These are phyloP conservation scores for Geosmithia flava DNA, from an alignment of 2,329 filamentous ascomycete species.

Conservation along the genomic window DNA sequence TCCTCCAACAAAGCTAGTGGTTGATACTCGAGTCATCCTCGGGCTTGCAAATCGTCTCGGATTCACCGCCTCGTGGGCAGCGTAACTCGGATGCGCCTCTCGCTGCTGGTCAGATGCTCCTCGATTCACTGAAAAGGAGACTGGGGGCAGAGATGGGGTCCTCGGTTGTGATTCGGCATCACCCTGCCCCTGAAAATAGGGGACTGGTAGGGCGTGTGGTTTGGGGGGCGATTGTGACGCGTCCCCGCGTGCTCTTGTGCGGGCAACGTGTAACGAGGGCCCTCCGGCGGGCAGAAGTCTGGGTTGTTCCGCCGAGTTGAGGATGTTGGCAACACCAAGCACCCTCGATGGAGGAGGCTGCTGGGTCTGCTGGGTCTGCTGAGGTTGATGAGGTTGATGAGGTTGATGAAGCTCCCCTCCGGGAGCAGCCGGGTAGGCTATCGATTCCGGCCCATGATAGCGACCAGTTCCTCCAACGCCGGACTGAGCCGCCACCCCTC, in stretches of 20 bases:
- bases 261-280: neutral
- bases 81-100: neutral
- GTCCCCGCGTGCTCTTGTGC: neutral
- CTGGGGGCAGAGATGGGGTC: neutral
- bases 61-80: neutral
- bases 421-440: neutral
- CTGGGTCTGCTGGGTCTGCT: too few species aligned
- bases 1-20: conserved; percentile 11
- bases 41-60: conserved; percentile 15
- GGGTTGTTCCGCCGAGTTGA: conserved; percentile 19
- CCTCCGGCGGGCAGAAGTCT: conserved; percentile 5
- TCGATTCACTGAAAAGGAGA: neutral
- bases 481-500: conserved; percentile 4
- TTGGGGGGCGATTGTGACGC: neutral
- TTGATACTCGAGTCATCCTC: conserved; percentile 14
- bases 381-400: too few species aligned
- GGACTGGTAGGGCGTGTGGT: neutral
- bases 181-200: neutral
- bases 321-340: conserved; percentile 23
- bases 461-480: neutral
- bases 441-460: neutral
- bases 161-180: neutral
- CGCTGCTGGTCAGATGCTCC: too few species aligned
- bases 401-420: conserved; percentile 4
- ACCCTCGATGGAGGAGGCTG: conserved; percentile 12